These are phyloP conservation scores for Fusarium subtropicale DNA, from an alignment of 2,329 filamentous ascomycete genomes.

Conservation along the genomic window DNA sequence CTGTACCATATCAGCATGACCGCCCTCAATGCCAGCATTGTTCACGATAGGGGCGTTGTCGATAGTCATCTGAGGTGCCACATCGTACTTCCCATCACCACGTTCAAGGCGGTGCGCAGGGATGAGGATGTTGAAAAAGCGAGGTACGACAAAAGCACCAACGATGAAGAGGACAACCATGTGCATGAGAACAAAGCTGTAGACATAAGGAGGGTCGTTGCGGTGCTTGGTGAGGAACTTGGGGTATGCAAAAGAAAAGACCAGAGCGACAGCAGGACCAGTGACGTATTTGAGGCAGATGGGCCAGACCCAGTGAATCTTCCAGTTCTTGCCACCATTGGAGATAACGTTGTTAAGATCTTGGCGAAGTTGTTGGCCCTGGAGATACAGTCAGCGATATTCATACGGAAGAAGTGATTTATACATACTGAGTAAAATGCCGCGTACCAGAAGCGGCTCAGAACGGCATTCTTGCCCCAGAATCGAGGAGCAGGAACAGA, in stretches of 20 bases:
- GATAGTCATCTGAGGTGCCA: constrained; percentile 35
- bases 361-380: constrained; percentile 64
- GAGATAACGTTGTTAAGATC: constrained; percentile 63
- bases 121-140: constrained; percentile 35
- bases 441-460: constrained; percentile 61
- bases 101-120: constrained; percentile 24
- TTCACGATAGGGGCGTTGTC: constrained; percentile 22
- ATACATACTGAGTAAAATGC: constrained; percentile 65
- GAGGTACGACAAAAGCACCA: constrained; percentile 26
- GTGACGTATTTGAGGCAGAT: constrained; percentile 59
- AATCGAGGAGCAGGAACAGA: constrained; percentile 54
- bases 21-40: constrained; percentile 27
- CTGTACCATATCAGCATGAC: neutral
- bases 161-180: constrained; percentile 35
- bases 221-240: constrained; percentile 26
- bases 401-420: too few species aligned
- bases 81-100: constrained; percentile 36
- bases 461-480: constrained; percentile 54
- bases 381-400: constrained; percentile 42
- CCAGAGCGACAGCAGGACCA: constrained; percentile 58
- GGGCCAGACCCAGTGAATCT: constrained; percentile 60
- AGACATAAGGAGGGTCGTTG: constrained; percentile 33
- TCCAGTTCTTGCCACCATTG: constrained; percentile 61
- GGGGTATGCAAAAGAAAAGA: constrained; percentile 61
- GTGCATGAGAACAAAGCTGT: constrained; percentile 41